Evolutionary conservation across 768 basidiomycete species (phyloP), one percentile per base, ranked within the genome.

Genomic region (Termitomyces sp.): DNA sequence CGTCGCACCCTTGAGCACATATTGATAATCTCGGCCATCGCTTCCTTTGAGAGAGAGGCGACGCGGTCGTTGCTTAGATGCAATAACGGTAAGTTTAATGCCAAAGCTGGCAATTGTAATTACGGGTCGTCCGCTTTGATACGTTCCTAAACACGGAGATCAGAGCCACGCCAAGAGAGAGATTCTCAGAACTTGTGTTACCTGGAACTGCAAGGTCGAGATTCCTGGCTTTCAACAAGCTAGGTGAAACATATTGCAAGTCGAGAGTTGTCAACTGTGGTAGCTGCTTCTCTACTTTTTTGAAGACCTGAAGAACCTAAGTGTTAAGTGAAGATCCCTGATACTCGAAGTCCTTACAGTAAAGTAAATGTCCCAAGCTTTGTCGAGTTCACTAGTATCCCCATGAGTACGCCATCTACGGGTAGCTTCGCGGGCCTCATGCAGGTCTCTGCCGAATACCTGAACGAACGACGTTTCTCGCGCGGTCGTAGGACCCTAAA

Each of bases 351-450:
- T 3, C 18, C 86, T 58, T 65, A 93, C 94, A 45, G 84, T 85
- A 64, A 98, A 99, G 70, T 99, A 99, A 25, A 98, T 94, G 64
- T 98, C 97, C 97, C 97, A 99, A 31, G 97, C 97, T 65, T 90
- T 92, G 67, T 98, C 97, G 44, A 99, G 74, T 66, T 98, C 94
- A 47, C 83, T 85, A 53, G 84, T 80, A 66, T 99, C 95, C 23
- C 91, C 91, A 64, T 90, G 91, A 20, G 82, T 79, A 39, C 88
- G 86, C 75, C 89, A 99, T 47, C 91, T 82, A 47, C 86, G 81
- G 61, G 92, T 93, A 32, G 93, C 92, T 64, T 95, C 94, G 39
- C 94, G 84, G 12, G 97, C 97, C 64, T 96, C 94, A 27, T 84
- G 85, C 27, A 99, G 77, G 64, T 98, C 96, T 53, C 93, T 81